Base-by-base conservation (phyloP, 2,329 filamentous ascomycete species). In the Lasiodiplodia hormozganensis region DNA sequence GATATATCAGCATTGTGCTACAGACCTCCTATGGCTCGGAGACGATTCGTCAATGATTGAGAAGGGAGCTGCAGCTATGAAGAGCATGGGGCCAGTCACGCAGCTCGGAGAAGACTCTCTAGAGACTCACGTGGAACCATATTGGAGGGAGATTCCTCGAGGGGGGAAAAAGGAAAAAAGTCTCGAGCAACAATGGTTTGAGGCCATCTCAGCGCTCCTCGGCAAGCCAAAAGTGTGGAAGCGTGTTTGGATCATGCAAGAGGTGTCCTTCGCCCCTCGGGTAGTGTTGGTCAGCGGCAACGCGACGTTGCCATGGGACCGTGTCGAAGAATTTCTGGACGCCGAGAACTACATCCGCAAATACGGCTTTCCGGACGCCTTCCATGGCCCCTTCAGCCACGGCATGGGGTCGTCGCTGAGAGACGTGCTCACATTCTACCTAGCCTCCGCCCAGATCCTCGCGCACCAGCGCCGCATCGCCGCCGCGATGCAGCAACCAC, bases 31-130 rank as follows among this genome's bases (percentile, higher is more conserved):
- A 7, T 69, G 69, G 69, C 62, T 70, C 1, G 68, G 69, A 14
- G 31, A 53, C 1, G 36, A 68, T 7, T 23, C 23, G 1, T 51
- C 40, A 1, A 52, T 51, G 73, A 72, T 56, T 47, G 75, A 5
- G 65, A 23, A 23, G 2, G 38, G 38, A 43, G 28, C 8, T 2
- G 12, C 68, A 2, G 72, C 70, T 2, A 72, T 77, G 43, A 67
- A 68, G 10, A 70, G 53, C 21, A 69, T 75, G 14, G 71, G 73
- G n/a, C 54, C 57, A 4, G 69, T 73, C 21, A 70, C 36, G 4
- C 67, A 74, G 43, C 69, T 65, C 6, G 34, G 34, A 36, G 16
- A 25, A 34, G 3, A 21, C 4, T 47, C 18, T 3, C 10, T n/a
- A 10, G 4, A 25, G 4, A 10, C 10, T n/a, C 2, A 25, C 25